Evolutionary conservation across 108 stramenopile species (phyloP).

Genomic region (Schizochytrium sp.): DNA sequence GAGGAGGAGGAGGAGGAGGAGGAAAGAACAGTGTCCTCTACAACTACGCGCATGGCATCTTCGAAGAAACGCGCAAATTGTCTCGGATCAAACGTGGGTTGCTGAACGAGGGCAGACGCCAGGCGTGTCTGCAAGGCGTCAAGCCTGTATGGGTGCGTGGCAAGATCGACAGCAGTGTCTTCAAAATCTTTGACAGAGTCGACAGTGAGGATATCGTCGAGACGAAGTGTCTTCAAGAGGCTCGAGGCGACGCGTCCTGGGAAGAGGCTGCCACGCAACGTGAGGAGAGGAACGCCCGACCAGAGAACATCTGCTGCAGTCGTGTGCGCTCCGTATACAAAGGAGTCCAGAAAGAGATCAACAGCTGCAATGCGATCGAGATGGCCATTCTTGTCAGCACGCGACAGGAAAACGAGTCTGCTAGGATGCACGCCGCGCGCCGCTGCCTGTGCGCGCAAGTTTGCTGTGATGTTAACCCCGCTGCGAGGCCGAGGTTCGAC

Average conservation of each 20-base stretch:
- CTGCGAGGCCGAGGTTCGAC: neutral
- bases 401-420: neutral
- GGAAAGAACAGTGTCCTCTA: neutral
- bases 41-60: constrained; percentile 1
- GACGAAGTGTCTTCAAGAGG: constrained; percentile 27
- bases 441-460: constrained; percentile 32
- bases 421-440: constrained; percentile 35
- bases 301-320: constrained; percentile 45
- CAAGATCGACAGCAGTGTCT: constrained; percentile 25
- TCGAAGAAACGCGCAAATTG: constrained; percentile 17
- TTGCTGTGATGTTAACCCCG: neutral
- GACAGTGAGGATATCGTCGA: constrained; percentile 14
- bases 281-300: constrained; percentile 43
- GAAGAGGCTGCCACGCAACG: constrained; percentile 25
- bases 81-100: constrained; percentile 21
- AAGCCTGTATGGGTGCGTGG: constrained; percentile 6
- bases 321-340: constrained; percentile 48
- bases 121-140: constrained; percentile 17
- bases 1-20: too few species aligned
- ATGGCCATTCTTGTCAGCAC: neutral
- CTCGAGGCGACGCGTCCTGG: constrained; percentile 35
- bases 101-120: neutral
- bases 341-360: constrained; percentile 43
- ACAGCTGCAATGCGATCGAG: neutral
- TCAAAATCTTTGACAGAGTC: constrained; percentile 29